Percentiles rank a stretch among this genome's conserved stretches.
Conservation (phyloP, 2,329 filamentous ascomycete genomes). For the Aspergillus niger region DNA sequence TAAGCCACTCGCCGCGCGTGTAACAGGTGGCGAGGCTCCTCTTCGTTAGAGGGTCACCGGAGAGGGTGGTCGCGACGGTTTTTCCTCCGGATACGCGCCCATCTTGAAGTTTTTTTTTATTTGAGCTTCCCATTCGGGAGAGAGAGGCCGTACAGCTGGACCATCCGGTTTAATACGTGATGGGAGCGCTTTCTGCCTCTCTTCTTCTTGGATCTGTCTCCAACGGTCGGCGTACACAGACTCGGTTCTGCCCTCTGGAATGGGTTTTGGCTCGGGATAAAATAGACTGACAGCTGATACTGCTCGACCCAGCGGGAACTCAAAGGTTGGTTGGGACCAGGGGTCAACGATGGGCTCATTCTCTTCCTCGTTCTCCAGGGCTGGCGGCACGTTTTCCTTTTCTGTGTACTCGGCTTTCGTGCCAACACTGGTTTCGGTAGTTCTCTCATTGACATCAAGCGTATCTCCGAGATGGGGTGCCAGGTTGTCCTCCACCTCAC, state of each 20-base stretch:
- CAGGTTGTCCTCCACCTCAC: constrained; percentile 9
- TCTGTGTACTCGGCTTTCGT: neutral
- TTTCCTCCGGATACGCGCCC: constrained; percentile 21
- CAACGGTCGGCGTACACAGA: constrained; percentile 34
- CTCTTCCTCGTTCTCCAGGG: constrained; percentile 8
- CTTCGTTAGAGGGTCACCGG: constrained; percentile 40
- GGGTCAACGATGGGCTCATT: constrained; percentile 20
- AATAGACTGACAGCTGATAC: constrained; percentile 37
- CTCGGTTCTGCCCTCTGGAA: constrained; percentile 31
- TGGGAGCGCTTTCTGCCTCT: constrained; percentile 24
- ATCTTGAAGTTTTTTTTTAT: constrained; percentile 33
- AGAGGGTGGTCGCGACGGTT: constrained; percentile 34
- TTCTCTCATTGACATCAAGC: neutral
- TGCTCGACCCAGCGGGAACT: constrained; percentile 26
- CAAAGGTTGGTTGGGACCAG: constrained; percentile 22
- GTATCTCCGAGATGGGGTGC: constrained; percentile 14
- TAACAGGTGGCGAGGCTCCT: constrained; percentile 42
- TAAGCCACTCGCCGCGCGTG: constrained; percentile 43
- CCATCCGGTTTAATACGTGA: constrained; percentile 28
- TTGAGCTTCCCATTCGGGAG: constrained; percentile 38
- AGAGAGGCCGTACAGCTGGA: constrained; percentile 38
- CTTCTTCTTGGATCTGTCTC: constrained; percentile 29
- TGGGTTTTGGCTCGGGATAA: constrained; percentile 18
- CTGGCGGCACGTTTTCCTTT: constrained; percentile 22
- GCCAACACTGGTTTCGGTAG: neutral